A percentile compares a stretch with the other conserved stretches of the same genome.
phyloP scores from a whole-genome alignment of 1,284 basidiomycete species.

The Ganoderma leucocontextum region DNA sequence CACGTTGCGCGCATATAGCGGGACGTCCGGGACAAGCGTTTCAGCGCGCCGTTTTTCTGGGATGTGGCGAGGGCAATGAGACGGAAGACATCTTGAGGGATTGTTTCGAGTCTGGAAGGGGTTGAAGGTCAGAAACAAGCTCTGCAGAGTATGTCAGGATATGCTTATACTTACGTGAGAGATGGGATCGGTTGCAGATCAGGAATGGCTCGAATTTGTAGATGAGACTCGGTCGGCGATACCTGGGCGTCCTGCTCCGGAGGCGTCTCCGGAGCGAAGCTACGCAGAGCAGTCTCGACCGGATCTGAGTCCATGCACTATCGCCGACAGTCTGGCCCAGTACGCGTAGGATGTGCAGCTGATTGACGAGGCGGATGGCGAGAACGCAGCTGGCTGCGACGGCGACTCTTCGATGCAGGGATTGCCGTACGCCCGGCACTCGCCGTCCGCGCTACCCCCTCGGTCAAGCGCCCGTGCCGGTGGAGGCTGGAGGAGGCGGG shows the following conservation, averaged over 20 bases:
- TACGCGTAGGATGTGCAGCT: neutral
- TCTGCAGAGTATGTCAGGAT: conserved; percentile 4
- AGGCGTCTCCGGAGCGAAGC: neutral
- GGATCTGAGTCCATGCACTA: neutral
- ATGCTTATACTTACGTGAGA: conserved; percentile 15
- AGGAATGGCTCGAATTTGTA: neutral
- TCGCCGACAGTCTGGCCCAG: neutral
- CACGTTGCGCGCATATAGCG: conserved; percentile 9
- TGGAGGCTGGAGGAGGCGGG: conserved; percentile 11
- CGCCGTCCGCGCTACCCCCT: neutral
- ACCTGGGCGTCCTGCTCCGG: conserved; percentile 3
- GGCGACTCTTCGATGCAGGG: neutral
- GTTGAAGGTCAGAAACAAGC: neutral
- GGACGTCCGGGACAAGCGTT: conserved; percentile 9
- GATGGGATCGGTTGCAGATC: conserved; percentile 12
- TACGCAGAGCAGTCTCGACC: neutral
- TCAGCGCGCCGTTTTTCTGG: neutral
- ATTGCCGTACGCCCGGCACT: conserved; percentile 3
- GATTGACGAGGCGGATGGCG: neutral
- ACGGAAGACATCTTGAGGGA: conserved; percentile 15
- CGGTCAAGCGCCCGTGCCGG: conserved; percentile 1
- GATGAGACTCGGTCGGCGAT: neutral
- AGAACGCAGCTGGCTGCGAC: neutral
- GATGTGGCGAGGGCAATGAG: conserved; percentile 8
- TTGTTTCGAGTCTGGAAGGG: conserved; percentile 9